Percentiles rank a stretch among this genome's conserved stretches.
Evolutionary conservation across 108 stramenopile genomes (phyloP).

Genomic region (Skeletonema potamos): DNA sequence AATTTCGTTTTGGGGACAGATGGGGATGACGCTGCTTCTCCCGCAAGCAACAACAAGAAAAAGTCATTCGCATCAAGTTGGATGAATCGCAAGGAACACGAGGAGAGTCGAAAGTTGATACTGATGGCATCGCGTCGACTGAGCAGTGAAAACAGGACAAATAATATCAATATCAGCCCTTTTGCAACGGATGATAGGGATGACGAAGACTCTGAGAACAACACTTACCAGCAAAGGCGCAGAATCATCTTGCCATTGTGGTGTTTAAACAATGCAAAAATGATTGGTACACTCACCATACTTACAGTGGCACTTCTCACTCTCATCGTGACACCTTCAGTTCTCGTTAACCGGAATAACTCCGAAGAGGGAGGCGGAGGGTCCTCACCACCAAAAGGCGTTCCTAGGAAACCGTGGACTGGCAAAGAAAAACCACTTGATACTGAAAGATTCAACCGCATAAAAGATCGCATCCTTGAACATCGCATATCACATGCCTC

Average conservation of each 20-base stretch:
- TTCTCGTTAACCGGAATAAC: not conserved
- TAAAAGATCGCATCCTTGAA: conserved; percentile 47
- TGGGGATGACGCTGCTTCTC: not conserved
- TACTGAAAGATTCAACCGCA: conserved; percentile 19
- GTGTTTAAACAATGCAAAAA: not conserved
- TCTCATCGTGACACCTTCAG: not conserved
- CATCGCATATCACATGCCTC: conserved; percentile 39
- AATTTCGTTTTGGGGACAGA: conserved; percentile 15
- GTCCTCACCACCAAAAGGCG: not conserved
- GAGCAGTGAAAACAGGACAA: not conserved
- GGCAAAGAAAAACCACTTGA: conserved; percentile 1
- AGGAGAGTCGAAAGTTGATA: conserved; percentile 23
- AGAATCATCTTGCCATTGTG: not conserved
- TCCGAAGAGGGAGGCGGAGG: not conserved
- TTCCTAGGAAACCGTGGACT: not conserved
- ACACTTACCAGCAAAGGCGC: not conserved
- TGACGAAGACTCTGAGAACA: conserved; percentile 2
- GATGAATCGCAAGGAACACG: not conserved
- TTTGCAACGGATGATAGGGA: not conserved
- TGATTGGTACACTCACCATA: not conserved
- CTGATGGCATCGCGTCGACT: conserved; percentile 11
- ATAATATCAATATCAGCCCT: not conserved
- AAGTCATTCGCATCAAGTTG: not conserved
- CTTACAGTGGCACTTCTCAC: not conserved
- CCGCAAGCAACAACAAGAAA: not conserved